Evolutionary conservation across 208 protist species (phyloP), one percentile per base, ranked within the genome.

Genomic region (Crithidia brevicula): DNA sequence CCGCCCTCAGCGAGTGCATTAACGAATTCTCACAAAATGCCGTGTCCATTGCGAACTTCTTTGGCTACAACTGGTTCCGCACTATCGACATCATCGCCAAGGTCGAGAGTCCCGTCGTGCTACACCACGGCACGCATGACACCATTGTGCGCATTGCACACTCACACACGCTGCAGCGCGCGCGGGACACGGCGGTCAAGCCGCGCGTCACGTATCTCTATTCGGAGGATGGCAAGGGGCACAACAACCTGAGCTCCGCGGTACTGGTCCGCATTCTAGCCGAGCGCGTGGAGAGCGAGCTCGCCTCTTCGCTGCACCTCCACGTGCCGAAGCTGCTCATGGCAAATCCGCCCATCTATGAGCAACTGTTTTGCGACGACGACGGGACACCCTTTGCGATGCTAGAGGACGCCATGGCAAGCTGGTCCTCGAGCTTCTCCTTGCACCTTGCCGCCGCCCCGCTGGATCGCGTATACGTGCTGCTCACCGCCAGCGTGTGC

Each of bases 51-150:
- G 78, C 82, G 2, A 82, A 86, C 58, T 88, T 86, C 65, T 75
- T 91, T 10, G 86, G 89, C 22, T 89, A 89, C 75, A 85, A 96
- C 53, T 85, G 85, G 79, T 96, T 96, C 62, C 74, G 82, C 36
- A 96, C 86, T 4, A 79, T 89, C 36, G 88, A 95, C 63, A 73
- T 88, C 31, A 92, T 95, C 64, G 77, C 73, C n/a, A 62, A 84
- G 18, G 82, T 97, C 23, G 65, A 77, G 25, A 87, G 82, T 23
- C 93, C 89, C 3, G 80, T 97, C 1, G 83, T 93, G 31, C 82
- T 97, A 34, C 86, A 95, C 20, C 93, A 97, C 72, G 93, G 93
- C 57, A 81, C 66, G 23, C 46, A 81, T 42, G 93, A 97, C 56
- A 79, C 79, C 33, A 77, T 82, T 18, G 87, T 97, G 6, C 80